Base-by-base conservation (phyloP, 2,329 filamentous ascomycete species). In the Teratosphaeria destructans region DNA sequence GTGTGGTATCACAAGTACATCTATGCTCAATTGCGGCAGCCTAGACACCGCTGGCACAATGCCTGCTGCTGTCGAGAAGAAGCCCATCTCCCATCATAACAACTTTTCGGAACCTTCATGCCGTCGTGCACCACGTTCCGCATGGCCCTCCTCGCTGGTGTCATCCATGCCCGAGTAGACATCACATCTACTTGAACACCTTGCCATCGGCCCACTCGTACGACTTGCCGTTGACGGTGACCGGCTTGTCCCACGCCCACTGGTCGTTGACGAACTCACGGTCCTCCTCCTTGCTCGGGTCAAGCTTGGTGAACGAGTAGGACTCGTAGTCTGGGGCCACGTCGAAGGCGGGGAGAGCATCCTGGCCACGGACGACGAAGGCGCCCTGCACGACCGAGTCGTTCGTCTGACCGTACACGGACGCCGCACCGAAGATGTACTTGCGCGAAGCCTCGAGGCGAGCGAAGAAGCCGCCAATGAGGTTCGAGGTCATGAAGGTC, bases 401-500 rank as follows among this genome's bases (percentile, higher is more conserved):
- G 80, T 96, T 91, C 84, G 85, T 86, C 76, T 82, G 78, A 73
- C 94, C 94, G 76, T 89, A 99, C 68, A 99, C 94, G 68, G 89
- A 93, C 71, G 85, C 85, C 72, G 82, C 85, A 70, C 94, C 94
- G 79, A 99, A 97, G 75, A 99, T 79, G 84, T 90, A 96, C 87
- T 99, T 99, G 82, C 94, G 92, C 74, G 90, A 96, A 66, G 76
- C 94, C 84, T 99, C 94, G 62, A 99, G 90, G 83, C 94, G 94
- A 77, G 85, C 84, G 81, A 96, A 95, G 85, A 99, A 96, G 76
- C 94, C 94, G 79, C 84, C 92, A 75, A 99, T 93, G 78, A 97
- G 82, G 85, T 99, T 99, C 84, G 88, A 90, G 70, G 90, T 93
- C 94, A 99, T 99, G 89, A 99, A 99, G 73, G 88, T 89, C 78